Base-by-base conservation (phyloP, 306 rosid genomes). In the Quercus bicolor region DNA sequence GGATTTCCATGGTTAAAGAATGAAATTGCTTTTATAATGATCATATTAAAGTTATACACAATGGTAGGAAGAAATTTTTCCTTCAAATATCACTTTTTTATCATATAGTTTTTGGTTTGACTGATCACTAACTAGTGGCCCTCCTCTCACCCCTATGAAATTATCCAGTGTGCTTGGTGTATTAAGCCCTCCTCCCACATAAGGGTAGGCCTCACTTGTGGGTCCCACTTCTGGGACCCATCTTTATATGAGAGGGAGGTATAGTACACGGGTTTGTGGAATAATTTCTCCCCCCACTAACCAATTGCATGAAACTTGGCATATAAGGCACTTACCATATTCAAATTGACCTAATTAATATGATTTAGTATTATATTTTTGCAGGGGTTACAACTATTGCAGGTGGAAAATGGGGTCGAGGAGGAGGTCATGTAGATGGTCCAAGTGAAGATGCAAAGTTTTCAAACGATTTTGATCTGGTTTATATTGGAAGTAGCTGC, bases 371-470 rank as follows among this genome's bases (percentile, higher is more conserved):
- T 80, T 72, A 55, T 19, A 12, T 53, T 80, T 74, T 64, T 60
- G 66, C 86, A 96, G 99, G 99, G 62, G 93, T 96, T 26, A 91
- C 99, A 21, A 96, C 99, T 6, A 96, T 96, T 86, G 99, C 99
- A 73, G 99, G 99, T 83, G 99, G 99, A 77, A 91, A 85, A 89
- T 68, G 98, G 90, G 90, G 89, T 65, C 91, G 80, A 78, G 79
- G 89, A 73, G 93, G 92, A 72, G 96, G 95, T 59, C 99, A 93
- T 81, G 90, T 96, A 77, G 99, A 96, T 87, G 99, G 98, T 84
- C 94, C 97, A 75, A 88, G 98, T 90, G 99, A 96, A 77, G 98
- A 96, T 72, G 98, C 99, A 23, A 96, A 89, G 71, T 96, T 96
- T 66, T 96, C 99, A 64, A 88, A 86, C 60, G 98, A 96, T 83